A percentile compares a stretch with the other conserved stretches of the same genome.
Conservation (phyloP, 2,329 filamentous ascomycete species). For the Pseudogymnoascus verrucosus region DNA sequence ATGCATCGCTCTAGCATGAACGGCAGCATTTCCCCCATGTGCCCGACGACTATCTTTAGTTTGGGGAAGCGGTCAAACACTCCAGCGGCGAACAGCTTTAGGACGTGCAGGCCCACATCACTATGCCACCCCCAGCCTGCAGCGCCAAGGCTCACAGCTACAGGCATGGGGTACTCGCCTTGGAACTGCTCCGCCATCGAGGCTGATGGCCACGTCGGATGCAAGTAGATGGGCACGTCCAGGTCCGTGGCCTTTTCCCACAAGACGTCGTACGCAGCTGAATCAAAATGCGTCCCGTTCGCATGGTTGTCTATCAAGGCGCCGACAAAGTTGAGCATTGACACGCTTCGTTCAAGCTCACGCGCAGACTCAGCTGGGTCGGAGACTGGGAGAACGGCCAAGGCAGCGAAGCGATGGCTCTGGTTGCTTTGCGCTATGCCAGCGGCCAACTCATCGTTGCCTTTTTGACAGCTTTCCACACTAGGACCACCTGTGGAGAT, state of each 20-base stretch:
- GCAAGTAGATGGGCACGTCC: slow-evolving; percentile 34
- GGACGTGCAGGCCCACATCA: slow-evolving; percentile 37
- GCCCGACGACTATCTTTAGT: slow-evolving; percentile 45
- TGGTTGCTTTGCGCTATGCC: slow-evolving; percentile 22
- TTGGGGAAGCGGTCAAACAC: slow-evolving; percentile 45
- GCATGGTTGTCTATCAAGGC: slow-evolving; percentile 36
- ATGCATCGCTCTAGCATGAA: slow-evolving; percentile 42
- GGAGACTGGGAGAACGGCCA: slow-evolving; percentile 34
- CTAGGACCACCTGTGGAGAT: neutral
- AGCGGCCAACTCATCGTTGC: slow-evolving; percentile 26
- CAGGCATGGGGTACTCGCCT: slow-evolving; percentile 21
- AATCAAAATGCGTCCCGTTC: slow-evolving; percentile 17
- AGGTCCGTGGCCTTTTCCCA: slow-evolving; percentile 26
- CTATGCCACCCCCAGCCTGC: slow-evolving; percentile 42
- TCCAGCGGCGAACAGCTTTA: slow-evolving; percentile 42
- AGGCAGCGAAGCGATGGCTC: slow-evolving; percentile 31
- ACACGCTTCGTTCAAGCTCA: slow-evolving; percentile 32
- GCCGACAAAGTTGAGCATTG: slow-evolving; percentile 37
- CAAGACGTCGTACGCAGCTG: slow-evolving; percentile 38
- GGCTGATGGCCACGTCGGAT: slow-evolving; percentile 25
- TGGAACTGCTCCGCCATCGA: slow-evolving; percentile 19
- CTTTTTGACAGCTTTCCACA: slow-evolving; percentile 8
- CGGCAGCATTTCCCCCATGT: slow-evolving; percentile 44
- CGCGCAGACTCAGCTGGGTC: slow-evolving; percentile 29
- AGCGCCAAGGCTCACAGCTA: slow-evolving; percentile 28